A percentile compares a stretch with the other conserved stretches of the same genome.
phyloP scores from a whole-genome alignment of 2,329 filamentous ascomycete genomes.

The Cladosporium velox region DNA sequence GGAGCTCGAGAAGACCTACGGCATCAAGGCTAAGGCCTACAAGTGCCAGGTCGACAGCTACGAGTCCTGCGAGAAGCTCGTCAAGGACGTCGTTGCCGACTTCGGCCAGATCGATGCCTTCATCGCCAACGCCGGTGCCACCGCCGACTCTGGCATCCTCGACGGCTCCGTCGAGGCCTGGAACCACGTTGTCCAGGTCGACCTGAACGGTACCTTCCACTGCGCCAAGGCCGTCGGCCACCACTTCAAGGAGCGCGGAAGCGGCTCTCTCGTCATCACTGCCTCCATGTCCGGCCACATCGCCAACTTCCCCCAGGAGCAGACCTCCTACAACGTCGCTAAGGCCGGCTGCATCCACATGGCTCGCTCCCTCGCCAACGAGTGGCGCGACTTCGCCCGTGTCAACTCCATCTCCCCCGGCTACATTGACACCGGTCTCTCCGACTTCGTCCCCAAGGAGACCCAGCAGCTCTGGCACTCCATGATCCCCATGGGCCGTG shows the following conservation, averaged over 20 bases:
- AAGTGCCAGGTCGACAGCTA: conserved; percentile 63
- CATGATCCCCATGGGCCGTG: conserved; percentile 62
- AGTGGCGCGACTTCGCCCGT: conserved; percentile 69
- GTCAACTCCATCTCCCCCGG: conserved; percentile 69
- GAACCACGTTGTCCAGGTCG: conserved; percentile 78
- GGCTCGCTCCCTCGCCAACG: conserved; percentile 65
- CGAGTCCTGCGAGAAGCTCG: conserved; percentile 58
- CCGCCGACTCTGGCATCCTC: conserved; percentile 67
- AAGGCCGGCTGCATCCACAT: conserved; percentile 69
- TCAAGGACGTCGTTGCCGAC: conserved; percentile 63
- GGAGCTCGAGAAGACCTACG: conserved; percentile 61
- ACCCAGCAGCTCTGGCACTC: conserved; percentile 59
- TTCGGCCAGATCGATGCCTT: conserved; percentile 71
- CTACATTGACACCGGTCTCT: conserved; percentile 68
- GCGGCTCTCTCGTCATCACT: conserved; percentile 66
- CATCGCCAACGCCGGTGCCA: conserved; percentile 70
- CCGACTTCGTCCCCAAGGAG: conserved; percentile 64
- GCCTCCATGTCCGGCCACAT: conserved; percentile 77
- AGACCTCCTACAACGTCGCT: conserved; percentile 65
- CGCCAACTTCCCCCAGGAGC: conserved; percentile 78
- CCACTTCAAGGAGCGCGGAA: conserved; percentile 69
- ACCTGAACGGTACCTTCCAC: conserved; percentile 82
- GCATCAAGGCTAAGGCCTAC: conserved; percentile 68
- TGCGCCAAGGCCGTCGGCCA: conserved; percentile 86
- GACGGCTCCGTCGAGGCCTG: conserved; percentile 71